Percentiles rank a stretch among this genome's conserved stretches.
These are phyloP conservation scores for Orbilia oligospora DNA, from an alignment of 2,329 filamentous ascomycete species.

Conservation along the genomic window DNA sequence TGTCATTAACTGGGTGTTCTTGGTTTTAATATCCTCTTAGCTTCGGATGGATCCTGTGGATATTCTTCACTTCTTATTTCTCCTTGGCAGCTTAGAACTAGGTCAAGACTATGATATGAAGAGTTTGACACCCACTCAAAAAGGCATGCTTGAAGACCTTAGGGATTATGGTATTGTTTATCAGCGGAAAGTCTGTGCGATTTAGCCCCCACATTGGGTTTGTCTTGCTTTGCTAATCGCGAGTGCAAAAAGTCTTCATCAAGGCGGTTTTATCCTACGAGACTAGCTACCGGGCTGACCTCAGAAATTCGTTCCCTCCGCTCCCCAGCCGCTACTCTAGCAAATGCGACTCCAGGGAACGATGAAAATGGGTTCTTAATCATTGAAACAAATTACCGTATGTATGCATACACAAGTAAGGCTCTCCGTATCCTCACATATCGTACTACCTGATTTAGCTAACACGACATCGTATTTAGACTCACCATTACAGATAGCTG, in stretches of 20 bases:
- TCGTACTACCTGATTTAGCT: neutral
- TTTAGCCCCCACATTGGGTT: neutral
- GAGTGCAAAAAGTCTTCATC: constrained; percentile 64
- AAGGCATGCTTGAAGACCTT: constrained; percentile 89
- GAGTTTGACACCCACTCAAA: constrained; percentile 83
- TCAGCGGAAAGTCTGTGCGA: constrained; percentile 61
- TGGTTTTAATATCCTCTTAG: constrained; percentile 64
- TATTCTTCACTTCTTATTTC: constrained; percentile 95
- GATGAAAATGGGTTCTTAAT: constrained; percentile 85
- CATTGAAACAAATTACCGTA: constrained; percentile 95
- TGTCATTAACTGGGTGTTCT: neutral
- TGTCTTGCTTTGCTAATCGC: neutral
- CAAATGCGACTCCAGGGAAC: constrained; percentile 73
- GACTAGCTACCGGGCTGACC: constrained; percentile 92
- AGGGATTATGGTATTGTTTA: constrained; percentile 95
- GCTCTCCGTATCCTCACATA: neutral
- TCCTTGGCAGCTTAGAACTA: constrained; percentile 91
- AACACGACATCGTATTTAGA: constrained; percentile 65
- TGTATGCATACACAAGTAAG: constrained; percentile 89
- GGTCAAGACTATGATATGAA: constrained; percentile 91
- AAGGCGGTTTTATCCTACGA: constrained; percentile 84
- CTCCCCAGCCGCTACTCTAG: constrained; percentile 77
- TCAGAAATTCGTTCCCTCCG: constrained; percentile 79
- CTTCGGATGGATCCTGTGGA: constrained; percentile 88
- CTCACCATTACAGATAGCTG: constrained; percentile 92